phyloP scores from a whole-genome alignment of 2,329 filamentous ascomycete species.

The Xylariaceae sp. region DNA sequence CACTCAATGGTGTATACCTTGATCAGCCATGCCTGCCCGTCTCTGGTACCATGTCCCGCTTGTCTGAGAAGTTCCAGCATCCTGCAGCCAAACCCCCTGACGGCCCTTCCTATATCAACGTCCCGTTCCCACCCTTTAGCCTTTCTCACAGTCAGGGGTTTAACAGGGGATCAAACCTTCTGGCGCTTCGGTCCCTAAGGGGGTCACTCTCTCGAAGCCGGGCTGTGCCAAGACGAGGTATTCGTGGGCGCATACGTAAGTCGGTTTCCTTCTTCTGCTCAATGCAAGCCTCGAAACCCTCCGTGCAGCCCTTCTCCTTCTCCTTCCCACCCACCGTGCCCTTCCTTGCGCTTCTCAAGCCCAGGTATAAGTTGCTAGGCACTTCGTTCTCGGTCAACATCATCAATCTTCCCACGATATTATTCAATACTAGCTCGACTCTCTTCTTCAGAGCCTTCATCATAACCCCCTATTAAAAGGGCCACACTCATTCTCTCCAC shows the following conservation, averaged over 20 bases:
- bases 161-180: background rate
- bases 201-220: background rate
- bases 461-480: background rate
- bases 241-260: constrained; percentile 1
- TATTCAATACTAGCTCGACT: background rate
- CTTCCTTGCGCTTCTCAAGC: background rate
- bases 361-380: background rate
- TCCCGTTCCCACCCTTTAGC: background rate
- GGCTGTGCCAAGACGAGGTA: background rate
- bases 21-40: background rate
- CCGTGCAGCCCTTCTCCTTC: background rate
- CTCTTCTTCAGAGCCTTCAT: background rate
- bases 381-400: background rate
- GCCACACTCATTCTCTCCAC: background rate
- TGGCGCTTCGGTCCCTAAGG: background rate
- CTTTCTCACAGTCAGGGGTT: background rate
- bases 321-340: background rate
- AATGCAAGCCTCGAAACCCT: background rate
- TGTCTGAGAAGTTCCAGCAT: background rate
- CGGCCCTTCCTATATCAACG: no score
- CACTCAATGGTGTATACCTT: background rate
- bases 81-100: background rate
- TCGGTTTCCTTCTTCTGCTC: background rate
- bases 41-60: background rate
- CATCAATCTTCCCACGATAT: background rate